Conservation (phyloP, 139 green algal species). For the Picochlorum sp. region DNA sequence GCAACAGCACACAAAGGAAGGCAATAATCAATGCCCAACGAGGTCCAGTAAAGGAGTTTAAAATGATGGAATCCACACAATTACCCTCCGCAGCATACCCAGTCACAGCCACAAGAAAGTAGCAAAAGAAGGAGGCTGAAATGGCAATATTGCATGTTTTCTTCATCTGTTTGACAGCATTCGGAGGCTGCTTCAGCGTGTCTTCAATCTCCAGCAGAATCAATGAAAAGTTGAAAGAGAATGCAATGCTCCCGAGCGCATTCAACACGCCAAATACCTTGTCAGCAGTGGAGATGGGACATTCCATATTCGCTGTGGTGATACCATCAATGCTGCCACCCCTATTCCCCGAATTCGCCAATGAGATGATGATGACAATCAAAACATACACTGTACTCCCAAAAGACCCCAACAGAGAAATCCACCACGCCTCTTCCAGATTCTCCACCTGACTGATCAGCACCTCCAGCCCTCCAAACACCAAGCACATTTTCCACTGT, state of each 20-base stretch:
- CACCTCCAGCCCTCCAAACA: slow-evolving; percentile 25
- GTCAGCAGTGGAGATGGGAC: not conserved
- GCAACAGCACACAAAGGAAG: slow-evolving; percentile 27
- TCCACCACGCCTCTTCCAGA: slow-evolving; percentile 26
- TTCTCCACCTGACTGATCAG: slow-evolving; percentile 26
- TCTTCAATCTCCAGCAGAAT: slow-evolving; percentile 19
- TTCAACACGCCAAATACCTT: slow-evolving; percentile 31
- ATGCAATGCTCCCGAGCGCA: slow-evolving; percentile 24
- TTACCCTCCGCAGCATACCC: slow-evolving; percentile 31
- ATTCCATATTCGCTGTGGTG: not conserved
- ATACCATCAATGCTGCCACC: slow-evolving; percentile 6
- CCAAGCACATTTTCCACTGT: slow-evolving; percentile 3
- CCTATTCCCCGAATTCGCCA: slow-evolving; percentile 12
- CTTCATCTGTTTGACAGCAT: slow-evolving; percentile 20
- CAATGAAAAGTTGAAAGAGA: slow-evolving; percentile 18
- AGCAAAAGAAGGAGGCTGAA: slow-evolving; percentile 22
- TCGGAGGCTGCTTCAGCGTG: slow-evolving; percentile 32
- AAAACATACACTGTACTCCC: slow-evolving; percentile 23
- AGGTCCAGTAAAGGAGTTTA: slow-evolving; percentile 17
- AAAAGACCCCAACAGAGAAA: slow-evolving; percentile 17
- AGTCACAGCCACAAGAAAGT: slow-evolving; percentile 25
- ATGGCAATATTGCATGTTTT: slow-evolving; percentile 17
- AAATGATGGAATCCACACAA: slow-evolving; percentile 26
- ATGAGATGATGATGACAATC: slow-evolving; percentile 16
- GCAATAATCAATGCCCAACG: slow-evolving; percentile 17